A percentile compares a stretch with the other conserved stretches of the same genome.
Conservation (phyloP, 2,329 filamentous ascomycete species). For the Colletotrichum musae region DNA sequence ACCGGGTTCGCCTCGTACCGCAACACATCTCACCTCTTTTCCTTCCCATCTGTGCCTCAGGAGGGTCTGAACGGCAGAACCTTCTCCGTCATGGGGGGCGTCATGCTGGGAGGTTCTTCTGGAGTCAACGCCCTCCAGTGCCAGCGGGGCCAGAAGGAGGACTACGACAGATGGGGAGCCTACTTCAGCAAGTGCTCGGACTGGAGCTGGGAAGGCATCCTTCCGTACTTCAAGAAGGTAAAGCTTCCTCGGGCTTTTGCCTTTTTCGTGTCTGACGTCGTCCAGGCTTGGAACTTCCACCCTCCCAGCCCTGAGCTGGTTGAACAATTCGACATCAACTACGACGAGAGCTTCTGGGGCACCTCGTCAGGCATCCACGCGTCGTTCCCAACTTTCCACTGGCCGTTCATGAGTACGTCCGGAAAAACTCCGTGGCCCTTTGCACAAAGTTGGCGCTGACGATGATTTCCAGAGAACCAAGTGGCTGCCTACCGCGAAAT, state of each 20-base stretch:
- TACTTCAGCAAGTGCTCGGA: slow-evolving; percentile 42
- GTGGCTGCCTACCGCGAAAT: slow-evolving; percentile 43
- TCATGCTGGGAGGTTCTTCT: slow-evolving; percentile 48
- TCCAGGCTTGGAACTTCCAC: slow-evolving; percentile 44
- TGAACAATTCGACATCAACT: slow-evolving; percentile 46
- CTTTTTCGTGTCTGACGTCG: not conserved
- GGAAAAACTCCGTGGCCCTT: not conserved
- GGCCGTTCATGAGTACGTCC: slow-evolving; percentile 43
- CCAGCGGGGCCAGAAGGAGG: slow-evolving; percentile 46
- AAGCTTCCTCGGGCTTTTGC: not conserved
- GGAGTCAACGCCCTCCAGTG: slow-evolving; percentile 48
- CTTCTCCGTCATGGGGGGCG: slow-evolving; percentile 42
- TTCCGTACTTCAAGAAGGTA: slow-evolving; percentile 49
- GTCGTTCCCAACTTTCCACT: slow-evolving; percentile 45
- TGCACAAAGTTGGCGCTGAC: not conserved
- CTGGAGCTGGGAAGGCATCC: slow-evolving; percentile 48
- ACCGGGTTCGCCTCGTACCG: slow-evolving; percentile 31
- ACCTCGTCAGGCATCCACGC: slow-evolving; percentile 44
- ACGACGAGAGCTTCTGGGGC: slow-evolving; percentile 46
- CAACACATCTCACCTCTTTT: slow-evolving; percentile 23
- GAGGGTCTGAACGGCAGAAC: slow-evolving; percentile 38
- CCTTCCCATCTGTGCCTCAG: slow-evolving; percentile 41
- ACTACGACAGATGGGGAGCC: slow-evolving; percentile 47
- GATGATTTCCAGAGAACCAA: slow-evolving; percentile 39
- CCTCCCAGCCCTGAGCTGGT: slow-evolving; percentile 43